Evolutionary conservation across 1,139 yeast species (phyloP).

Genomic region (Saccharomyces pastorianus): DNA sequence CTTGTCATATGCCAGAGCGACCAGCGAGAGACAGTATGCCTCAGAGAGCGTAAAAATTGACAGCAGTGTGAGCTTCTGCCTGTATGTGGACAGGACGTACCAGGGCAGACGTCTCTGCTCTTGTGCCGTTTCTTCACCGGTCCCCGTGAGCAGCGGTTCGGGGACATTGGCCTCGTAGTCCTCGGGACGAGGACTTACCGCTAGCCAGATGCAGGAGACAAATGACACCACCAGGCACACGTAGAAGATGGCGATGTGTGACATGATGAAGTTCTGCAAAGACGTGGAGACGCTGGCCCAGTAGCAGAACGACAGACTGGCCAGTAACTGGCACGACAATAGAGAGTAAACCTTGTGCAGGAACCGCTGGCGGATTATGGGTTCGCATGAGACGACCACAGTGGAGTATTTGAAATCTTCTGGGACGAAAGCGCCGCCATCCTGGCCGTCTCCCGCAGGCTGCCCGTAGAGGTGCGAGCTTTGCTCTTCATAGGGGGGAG

Average conservation of each 20-base stretch:
- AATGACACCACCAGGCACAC: conserved; percentile 52
- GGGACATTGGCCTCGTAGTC: conserved; percentile 41
- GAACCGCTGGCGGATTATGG: conserved; percentile 68
- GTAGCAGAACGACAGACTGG: conserved; percentile 54
- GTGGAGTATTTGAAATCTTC: conserved; percentile 84
- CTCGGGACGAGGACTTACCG: conserved; percentile 50
- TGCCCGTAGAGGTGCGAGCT: conserved; percentile 7
- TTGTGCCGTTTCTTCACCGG: background rate
- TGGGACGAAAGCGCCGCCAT: conserved; percentile 39
- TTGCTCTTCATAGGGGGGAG: conserved; percentile 2
- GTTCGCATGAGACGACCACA: conserved; percentile 68
- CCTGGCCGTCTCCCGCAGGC: conserved; percentile 25
- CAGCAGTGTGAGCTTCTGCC: conserved; percentile 44
- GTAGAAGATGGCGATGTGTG: conserved; percentile 53
- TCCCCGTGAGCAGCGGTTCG: background rate
- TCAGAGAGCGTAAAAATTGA: conserved; percentile 66
- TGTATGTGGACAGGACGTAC: conserved; percentile 31
- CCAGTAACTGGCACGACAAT: conserved; percentile 53
- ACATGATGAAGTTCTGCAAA: conserved; percentile 21
- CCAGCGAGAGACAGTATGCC: conserved; percentile 63
- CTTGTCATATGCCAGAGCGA: conserved; percentile 57
- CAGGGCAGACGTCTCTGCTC: conserved; percentile 22
- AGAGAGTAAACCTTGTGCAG: conserved; percentile 73
- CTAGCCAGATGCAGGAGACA: conserved; percentile 48
- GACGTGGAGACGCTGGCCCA: conserved; percentile 22